Base-by-base conservation (phyloP, 164 flowering plant species). In the Amborella trichopoda region DNA sequence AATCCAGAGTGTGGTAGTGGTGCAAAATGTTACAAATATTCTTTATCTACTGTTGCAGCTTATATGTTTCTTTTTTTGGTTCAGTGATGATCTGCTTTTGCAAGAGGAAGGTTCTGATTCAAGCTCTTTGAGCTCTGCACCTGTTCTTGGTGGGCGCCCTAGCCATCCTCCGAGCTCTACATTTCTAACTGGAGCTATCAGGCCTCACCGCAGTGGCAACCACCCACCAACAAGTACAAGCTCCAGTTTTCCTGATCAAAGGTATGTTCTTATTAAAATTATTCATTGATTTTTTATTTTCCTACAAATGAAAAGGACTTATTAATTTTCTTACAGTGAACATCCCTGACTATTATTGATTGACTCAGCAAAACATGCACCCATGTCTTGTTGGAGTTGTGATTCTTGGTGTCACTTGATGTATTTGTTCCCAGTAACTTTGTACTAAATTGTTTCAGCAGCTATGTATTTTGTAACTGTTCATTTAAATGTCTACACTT, bases 11-110 rank as follows among this genome's bases (percentile, higher is more conserved):
- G n/a, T n/a, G n/a, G n/a, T n/a, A n/a, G n/a, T n/a, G n/a, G n/a
- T n/a, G n/a, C n/a, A n/a, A n/a, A n/a, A n/a, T n/a, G n/a, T n/a
- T n/a, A n/a, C n/a, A n/a, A n/a, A n/a, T 14, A 14, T 40, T 12
- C n/a, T 6, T 6, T 5, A 16, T 17, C 25, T 42, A 19, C 20
- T 42, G 17, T 20, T 42, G n/a, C 19, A 12, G 19, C 23, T 42
- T 41, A 23, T 22, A n/a, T n/a, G n/a, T 19, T 19, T 3, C 23
- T 21, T 11, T 49, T 53, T 48, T 18, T 50, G 9, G 43, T 59
- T 11, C 77, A 93, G 99, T 41, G 99, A 93, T 56, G 99, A 85
- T 46, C 84, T 74, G 28, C 94, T 93, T 41, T 62, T 93, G 65
- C 75, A 93, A 75, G 99, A 88, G 27, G 95, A 81, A 40, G 59